These are phyloP conservation scores for Talaromyces rugulosus DNA, from an alignment of 2,329 filamentous ascomycete species.

Conservation along the genomic window DNA sequence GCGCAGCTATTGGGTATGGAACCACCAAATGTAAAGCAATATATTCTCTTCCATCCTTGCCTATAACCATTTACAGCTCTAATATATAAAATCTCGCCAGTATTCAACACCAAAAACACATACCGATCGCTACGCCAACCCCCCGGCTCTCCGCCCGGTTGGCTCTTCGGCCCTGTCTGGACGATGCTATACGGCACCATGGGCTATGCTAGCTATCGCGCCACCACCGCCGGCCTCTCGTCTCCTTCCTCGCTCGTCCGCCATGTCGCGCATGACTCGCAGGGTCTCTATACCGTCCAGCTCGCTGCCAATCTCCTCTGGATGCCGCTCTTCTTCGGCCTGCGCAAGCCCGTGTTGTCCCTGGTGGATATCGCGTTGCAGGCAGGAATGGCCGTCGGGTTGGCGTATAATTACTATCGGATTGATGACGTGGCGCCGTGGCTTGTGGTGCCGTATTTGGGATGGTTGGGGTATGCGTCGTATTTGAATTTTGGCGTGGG, in stretches of 20 bases:
- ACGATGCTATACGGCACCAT: conserved; percentile 62
- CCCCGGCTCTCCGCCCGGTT: conserved; percentile 53
- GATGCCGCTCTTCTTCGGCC: conserved; percentile 91
- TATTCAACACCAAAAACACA: conserved; percentile 29
- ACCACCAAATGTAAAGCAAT: conserved; percentile 23
- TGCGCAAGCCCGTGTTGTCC: conserved; percentile 68
- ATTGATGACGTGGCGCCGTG: conserved; percentile 70
- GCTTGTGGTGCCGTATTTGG: conserved; percentile 75
- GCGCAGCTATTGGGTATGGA: conserved; percentile 25
- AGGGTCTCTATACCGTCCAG: conserved; percentile 80
- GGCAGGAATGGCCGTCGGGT: conserved; percentile 65
- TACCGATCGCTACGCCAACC: conserved; percentile 42
- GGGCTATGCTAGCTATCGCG: conserved; percentile 84
- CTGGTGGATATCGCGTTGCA: conserved; percentile 71
- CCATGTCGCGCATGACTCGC: conserved; percentile 60
- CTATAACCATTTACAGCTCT: no score
- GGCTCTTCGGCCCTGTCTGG: conserved; percentile 58
- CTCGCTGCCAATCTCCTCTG: conserved; percentile 79
- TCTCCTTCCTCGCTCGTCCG: conserved; percentile 55
- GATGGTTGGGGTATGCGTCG: conserved; percentile 81
- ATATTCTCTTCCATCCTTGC: neutral
- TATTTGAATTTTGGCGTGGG: conserved; percentile 72
- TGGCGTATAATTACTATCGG: conserved; percentile 71
- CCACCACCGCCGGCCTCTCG: conserved; percentile 59
- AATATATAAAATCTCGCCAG: conserved; percentile 14